These are phyloP conservation scores for Acacia acuminata DNA, from an alignment of 306 rosid genomes.

Conservation along the genomic window DNA sequence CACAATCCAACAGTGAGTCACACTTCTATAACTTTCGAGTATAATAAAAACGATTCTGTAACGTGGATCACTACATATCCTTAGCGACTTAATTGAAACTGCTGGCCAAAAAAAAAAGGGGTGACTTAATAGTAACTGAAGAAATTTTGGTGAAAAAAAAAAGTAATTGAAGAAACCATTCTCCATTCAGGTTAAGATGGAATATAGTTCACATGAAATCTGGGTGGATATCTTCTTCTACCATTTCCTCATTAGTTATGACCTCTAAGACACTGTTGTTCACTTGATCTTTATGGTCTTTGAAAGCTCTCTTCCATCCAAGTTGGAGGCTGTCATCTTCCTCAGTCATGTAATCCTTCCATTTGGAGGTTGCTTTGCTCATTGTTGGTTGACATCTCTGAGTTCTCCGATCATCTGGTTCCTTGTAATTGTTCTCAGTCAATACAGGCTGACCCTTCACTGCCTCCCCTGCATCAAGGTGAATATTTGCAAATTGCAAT, in stretches of 20 bases:
- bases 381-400: conserved; percentile 25
- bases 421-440: conserved; percentile 10
- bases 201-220: conserved; percentile 58
- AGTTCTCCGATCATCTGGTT: conserved; percentile 15
- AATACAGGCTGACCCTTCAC: conserved; percentile 13
- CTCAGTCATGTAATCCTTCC: conserved; percentile 59
- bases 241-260: conserved; percentile 50
- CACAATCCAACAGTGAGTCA: background rate
- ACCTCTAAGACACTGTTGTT: conserved; percentile 31
- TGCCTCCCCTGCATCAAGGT: conserved; percentile 37
- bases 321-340: conserved; percentile 31
- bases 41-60: background rate
- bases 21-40: background rate
- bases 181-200: background rate
- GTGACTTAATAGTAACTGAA: background rate
- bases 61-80: background rate
- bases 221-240: conserved; percentile 83
- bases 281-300: conserved; percentile 8
- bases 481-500: background rate
- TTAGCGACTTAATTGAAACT: background rate
- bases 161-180: background rate
- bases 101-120: no score
- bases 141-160: no score
- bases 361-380: conserved; percentile 52
- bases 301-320: background rate